Conservation (phyloP, 2,329 filamentous ascomycete species). For the Aspergillus pseudoglaucus region DNA sequence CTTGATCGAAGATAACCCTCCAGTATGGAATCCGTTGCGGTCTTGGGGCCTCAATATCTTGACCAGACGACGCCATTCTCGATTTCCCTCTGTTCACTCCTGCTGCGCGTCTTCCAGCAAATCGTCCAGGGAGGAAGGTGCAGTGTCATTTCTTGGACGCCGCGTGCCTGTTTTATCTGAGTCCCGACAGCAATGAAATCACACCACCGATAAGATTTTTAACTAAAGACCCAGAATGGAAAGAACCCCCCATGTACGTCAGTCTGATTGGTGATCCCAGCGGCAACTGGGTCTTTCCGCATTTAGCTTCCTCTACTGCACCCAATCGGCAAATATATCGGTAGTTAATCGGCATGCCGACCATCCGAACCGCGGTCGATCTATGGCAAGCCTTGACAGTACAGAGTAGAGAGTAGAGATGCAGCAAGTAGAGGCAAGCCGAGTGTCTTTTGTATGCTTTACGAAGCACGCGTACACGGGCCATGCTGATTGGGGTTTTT, state of each 20-base stretch:
- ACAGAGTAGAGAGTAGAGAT: too few species aligned
- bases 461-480: too few species aligned
- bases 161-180: neutral
- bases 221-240: neutral
- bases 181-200: neutral
- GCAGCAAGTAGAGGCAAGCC: too few species aligned
- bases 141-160: too few species aligned
- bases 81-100: neutral
- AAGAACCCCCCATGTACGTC: neutral
- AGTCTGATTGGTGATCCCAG: neutral
- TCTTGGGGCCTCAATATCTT: constrained; percentile 3
- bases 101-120: neutral
- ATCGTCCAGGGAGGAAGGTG: too few species aligned
- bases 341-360: neutral
- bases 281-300: neutral
- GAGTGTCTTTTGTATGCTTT: too few species aligned
- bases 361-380: neutral
- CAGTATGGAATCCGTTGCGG: constrained; percentile 16
- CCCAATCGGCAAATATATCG: neutral
- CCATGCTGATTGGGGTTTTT: too few species aligned
- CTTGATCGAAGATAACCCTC: constrained; percentile 17
- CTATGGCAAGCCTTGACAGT: neutral
- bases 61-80: neutral
- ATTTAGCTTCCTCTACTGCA: neutral
- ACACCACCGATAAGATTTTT: neutral